These are phyloP conservation scores for Metrosideros polymorpha DNA, from an alignment of 441 rosid genomes.

Conservation along the genomic window DNA sequence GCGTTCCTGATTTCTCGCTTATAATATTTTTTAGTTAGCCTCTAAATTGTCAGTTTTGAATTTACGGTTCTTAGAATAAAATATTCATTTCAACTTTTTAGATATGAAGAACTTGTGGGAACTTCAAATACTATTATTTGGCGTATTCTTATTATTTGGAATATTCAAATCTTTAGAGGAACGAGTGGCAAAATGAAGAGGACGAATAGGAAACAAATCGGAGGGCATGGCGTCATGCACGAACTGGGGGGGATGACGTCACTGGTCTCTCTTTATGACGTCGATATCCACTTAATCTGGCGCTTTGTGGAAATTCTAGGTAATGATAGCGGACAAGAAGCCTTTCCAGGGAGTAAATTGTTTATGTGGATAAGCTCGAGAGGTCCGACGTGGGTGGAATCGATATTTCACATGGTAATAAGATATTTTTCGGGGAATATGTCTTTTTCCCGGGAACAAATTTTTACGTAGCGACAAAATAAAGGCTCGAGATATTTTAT, in stretches of 20 bases:
- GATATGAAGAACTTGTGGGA: background rate
- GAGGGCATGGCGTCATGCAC: background rate
- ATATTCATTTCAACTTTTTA: background rate
- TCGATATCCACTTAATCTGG: background rate
- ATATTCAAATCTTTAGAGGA: background rate
- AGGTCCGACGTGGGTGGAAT: background rate
- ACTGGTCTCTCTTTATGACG: background rate
- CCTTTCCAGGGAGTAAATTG: background rate
- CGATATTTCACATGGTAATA: background rate
- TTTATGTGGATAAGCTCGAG: background rate
- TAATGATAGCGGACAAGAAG: background rate
- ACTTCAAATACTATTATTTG: background rate
- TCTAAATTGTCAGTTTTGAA: background rate
- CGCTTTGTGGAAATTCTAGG: background rate
- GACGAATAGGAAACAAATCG: too few relatives aligned
- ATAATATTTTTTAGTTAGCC: background rate
- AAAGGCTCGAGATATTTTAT: background rate
- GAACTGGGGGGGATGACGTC: background rate
- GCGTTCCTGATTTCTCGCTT: background rate
- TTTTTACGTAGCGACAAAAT: background rate
- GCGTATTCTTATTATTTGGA: fast-evolving
- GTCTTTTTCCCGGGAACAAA: background rate
- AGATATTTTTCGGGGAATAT: background rate
- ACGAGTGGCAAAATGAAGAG: too few relatives aligned
- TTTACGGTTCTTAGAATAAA: background rate